Base-by-base conservation (phyloP, 192 early-diverging fungal genomes). In the Backusella tuberculispora region DNA sequence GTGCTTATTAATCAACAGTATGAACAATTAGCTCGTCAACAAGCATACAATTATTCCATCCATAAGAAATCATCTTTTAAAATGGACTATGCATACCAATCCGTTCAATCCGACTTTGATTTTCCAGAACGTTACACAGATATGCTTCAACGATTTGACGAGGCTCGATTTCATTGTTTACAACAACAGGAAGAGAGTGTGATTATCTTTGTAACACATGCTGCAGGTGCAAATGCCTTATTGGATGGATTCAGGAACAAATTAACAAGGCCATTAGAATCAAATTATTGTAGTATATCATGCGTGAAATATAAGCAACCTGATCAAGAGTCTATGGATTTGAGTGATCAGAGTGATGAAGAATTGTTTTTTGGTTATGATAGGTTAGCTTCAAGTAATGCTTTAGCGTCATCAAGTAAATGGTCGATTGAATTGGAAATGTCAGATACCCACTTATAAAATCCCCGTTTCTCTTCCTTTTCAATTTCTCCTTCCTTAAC, bases 201-300 rank as follows among this genome's bases (percentile, higher is more conserved):
- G 7, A 26, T 78, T 17, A 37, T 82, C 3, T 60, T 75, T 42
- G 74, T 82, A 5, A 82, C 81, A 0, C 81, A 82, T 64, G 81
- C 71, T 38, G 64, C 69, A 3, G 81, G 76, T 60, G 74, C 73
- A 40, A 82, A 82, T 78, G 81, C 81, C 21, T 46, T 82, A 17
- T 29, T 82, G 64, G 81, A 78, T 38, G 40, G 65, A 14, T 78
- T 78, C 34, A 37, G 71, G 45, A 78, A 78, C 29, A 66, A 19
- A 40, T 19, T 73, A 4, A 78, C 71, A 1, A 63, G 71, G 12
- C 76, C 76, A 9, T 21, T 78, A 9, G 71, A 78, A 38, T 66
- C 65, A 8, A 47, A 42, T 4, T 78, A 78, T 26, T 78, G 76
- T 60, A 66, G 70, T 17, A 67, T 78, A 15, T 67, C 76, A 4